Evolutionary conservation across 306 rosid genomes (phyloP), one percentile per base, ranked within the genome.

Genomic region (Echinosophora koreensis): DNA sequence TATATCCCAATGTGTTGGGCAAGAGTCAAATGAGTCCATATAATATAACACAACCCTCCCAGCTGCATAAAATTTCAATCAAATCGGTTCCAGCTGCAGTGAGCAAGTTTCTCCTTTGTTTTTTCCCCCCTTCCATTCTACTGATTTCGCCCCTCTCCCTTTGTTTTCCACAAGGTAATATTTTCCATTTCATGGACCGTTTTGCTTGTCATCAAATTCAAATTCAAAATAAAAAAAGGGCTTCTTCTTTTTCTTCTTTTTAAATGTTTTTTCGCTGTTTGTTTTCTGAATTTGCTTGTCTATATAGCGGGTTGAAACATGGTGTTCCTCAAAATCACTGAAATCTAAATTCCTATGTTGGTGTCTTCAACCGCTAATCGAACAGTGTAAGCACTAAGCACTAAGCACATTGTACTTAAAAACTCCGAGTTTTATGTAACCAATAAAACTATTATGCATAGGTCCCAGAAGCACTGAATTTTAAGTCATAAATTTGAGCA

Each of bases 361-460:
- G 13, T 49, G 57, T 69, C 16, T 52, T 79, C 62, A 15, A 55
- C 56, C 39, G 69, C 61, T 16, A 32, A 73, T 79, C 66, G 80
- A 57, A 74, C 78, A 30, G 55, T 5, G 64, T 1, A 13, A 38
- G 28, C 6, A 15, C 63, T 22, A 22, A 22, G 22, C 22, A 22
- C 63, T 22, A 22, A 22, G 22, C 22, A 22, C 22, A n/a, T 18
- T 77, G 37, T 44, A 28, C 34, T 35, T 30, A 1, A 34, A 28
- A 56, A 6, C 62, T 13, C 42, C 4, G n/a, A 10, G 2, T 13
- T 37, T 70, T n/a, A 15, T 54, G 66, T 63, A 58, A 51, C 2
- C 32, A 30, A 68, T 28, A 22, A 32, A 35, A 41, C 14, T 55
- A 14, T 74, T 55, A 61, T 37, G 35, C 77, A 5, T 13, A 55